Conservation (phyloP, 2,329 filamentous ascomycete species). For the Colletotrichum euphorbiae region DNA sequence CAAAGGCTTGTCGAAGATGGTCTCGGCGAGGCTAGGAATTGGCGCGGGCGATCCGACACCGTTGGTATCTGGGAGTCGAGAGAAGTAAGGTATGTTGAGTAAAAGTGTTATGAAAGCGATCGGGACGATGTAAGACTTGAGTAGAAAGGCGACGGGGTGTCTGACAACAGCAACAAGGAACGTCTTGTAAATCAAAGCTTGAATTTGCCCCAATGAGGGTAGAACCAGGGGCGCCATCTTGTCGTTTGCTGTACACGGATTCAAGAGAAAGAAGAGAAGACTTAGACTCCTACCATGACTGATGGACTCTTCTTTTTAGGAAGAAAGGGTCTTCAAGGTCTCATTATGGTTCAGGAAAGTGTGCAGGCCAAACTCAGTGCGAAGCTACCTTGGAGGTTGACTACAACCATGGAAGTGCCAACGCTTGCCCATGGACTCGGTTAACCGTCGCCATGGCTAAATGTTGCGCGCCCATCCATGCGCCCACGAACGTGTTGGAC, state of each 20-base stretch:
- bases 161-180: neutral
- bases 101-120: neutral
- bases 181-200: neutral
- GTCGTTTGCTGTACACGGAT: neutral
- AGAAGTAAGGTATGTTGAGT: constrained; percentile 2
- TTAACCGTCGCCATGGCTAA: too few species aligned
- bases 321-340: too few species aligned
- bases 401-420: too few species aligned
- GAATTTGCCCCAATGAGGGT: neutral
- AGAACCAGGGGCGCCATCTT: neutral
- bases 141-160: neutral
- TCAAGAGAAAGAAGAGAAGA: neutral
- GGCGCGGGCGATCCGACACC: neutral
- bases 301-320: too few species aligned
- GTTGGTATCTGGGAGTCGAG: neutral
- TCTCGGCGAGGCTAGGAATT: constrained; percentile 11
- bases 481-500: too few species aligned
- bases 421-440: too few species aligned
- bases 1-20: constrained; percentile 42
- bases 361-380: too few species aligned
- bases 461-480: too few species aligned
- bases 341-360: too few species aligned
- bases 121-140: neutral
- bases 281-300: too few species aligned
- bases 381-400: too few species aligned